Percentiles rank a stretch among this genome's conserved stretches.
Evolutionary conservation across 257 asterid genomes (phyloP).

Genomic region (Scutellaria galericulata): DNA sequence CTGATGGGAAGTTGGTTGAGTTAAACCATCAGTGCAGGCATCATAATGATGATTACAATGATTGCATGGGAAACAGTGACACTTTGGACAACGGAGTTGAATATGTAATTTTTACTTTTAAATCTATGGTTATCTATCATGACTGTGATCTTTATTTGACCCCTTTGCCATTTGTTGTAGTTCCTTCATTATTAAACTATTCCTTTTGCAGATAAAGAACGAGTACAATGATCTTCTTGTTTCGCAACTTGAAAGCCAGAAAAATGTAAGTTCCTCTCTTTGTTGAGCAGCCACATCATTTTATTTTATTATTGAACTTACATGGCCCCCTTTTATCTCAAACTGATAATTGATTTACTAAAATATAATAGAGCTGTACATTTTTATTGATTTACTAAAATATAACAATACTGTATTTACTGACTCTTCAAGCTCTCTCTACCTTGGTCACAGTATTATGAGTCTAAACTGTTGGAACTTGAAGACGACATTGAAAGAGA

Average conservation of each 20-base stretch:
- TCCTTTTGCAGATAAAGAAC: conserved; percentile 71
- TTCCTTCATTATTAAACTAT: conserved; percentile 29
- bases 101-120: conserved; percentile 54
- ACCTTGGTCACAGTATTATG: conserved; percentile 75
- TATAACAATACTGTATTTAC: conserved; percentile 30
- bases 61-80: conserved; percentile 59
- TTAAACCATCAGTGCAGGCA: conserved; percentile 68
- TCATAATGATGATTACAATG: conserved; percentile 51
- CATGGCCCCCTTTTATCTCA: neutral
- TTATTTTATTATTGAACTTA: neutral
- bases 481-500: conserved; percentile 78
- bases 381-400: no score
- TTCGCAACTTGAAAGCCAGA: conserved; percentile 91
- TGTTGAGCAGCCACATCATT: conserved; percentile 12
- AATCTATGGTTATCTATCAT: conserved; percentile 14
- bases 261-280: conserved; percentile 59
- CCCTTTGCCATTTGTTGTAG: conserved; percentile 6
- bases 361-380: neutral
- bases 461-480: conserved; percentile 70
- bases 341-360: conserved; percentile 11
- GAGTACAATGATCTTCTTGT: conserved; percentile 94
- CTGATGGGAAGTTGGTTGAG: conserved; percentile 94
- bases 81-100: conserved; percentile 73
- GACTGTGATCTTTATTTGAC: conserved; percentile 27
- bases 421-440: conserved; percentile 34